Evolutionary conservation across 2,329 filamentous ascomycete genomes (phyloP).

Genomic region (Eutypa lata): DNA sequence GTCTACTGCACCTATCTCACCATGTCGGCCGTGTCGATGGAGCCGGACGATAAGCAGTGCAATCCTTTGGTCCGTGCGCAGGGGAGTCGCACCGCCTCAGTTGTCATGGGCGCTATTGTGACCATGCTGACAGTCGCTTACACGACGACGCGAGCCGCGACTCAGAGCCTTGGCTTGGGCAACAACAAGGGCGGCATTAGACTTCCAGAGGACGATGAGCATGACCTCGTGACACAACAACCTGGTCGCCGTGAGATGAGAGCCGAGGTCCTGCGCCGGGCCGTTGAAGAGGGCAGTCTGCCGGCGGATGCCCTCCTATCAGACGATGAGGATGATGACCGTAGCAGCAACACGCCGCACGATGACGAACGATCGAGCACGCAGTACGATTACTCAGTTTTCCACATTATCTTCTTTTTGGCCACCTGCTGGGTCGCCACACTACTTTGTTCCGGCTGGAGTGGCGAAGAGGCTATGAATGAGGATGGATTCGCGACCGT

Average conservation of each 20-base stretch:
- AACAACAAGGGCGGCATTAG: conserved; percentile 56
- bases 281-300: conserved; percentile 87
- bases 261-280: conserved; percentile 82
- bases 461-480: conserved; percentile 6
- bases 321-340: conserved; percentile 64
- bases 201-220: conserved; percentile 71
- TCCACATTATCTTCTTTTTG: conserved; percentile 97
- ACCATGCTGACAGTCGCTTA: conserved; percentile 97
- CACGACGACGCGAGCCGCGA: conserved; percentile 93
- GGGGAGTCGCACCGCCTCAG: conserved; percentile 83
- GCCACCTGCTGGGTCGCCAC: conserved; percentile 96
- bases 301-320: conserved; percentile 86
- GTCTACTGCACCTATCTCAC: conserved; percentile 98
- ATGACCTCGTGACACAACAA: conserved; percentile 84
- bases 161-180: conserved; percentile 77
- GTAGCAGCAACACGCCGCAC: conserved; percentile 59
- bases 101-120: conserved; percentile 89
- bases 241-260: conserved; percentile 88
- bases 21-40: conserved; percentile 98
- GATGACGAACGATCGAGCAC: conserved; percentile 88
- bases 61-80: conserved; percentile 86
- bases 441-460: conserved; percentile 57
- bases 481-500: conserved; percentile 75
- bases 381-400: conserved; percentile 94
- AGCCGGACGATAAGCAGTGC: conserved; percentile 89